Base-by-base conservation (phyloP, 129 eudicot genomes). In the Centella asiatica region DNA sequence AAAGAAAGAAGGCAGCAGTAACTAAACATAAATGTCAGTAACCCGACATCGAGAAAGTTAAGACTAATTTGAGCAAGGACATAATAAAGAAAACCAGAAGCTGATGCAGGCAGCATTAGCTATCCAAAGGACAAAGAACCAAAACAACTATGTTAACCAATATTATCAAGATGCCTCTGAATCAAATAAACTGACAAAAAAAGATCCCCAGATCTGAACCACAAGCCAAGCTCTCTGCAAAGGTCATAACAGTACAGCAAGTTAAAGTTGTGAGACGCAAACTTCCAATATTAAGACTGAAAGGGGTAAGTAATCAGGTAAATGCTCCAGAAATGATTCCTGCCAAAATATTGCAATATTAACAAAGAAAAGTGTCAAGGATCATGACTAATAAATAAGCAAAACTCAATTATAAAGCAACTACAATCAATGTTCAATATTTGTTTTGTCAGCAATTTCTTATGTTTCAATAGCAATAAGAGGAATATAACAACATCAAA, bases 191-290 rank as follows among this genome's bases (percentile, higher is more conserved):
- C n/a, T n/a, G n/a, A n/a, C 59, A 23, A 44, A 22, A 68, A 34
- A 47, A 58, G 45, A 61, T 66, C 51, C 69, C 33, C 27, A 36
- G 64, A 44, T 34, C 74, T 71, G 44, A 27, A 42, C 39, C 31
- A 40, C 29, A 19, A 51, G 10, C 25, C 66, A 47, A 48, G 12
- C 69, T 76, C 76, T 75, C 85, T 80, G 85, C 85, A 80, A 75
- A 65, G 73, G 69, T 67, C 57, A 79, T 37, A 74, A 80, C 73
- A 79, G 80, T 61, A 79, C 83, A 68, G 57, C 78, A 80, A 75
- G 80, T 80, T 71, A 80, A 74, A 74, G 79, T 67, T 64, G 85
- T 80, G 85, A 80, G 81, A 71, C 78, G 69, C 67, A 76, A 80
- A 80, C 85, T 80, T 75, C 85, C 78, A 80, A 75, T 72, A 71